Evolutionary conservation across 2,329 filamentous ascomycete genomes (phyloP), one percentile per base, ranked within the genome.

Genomic region (Penicillium sp.): DNA sequence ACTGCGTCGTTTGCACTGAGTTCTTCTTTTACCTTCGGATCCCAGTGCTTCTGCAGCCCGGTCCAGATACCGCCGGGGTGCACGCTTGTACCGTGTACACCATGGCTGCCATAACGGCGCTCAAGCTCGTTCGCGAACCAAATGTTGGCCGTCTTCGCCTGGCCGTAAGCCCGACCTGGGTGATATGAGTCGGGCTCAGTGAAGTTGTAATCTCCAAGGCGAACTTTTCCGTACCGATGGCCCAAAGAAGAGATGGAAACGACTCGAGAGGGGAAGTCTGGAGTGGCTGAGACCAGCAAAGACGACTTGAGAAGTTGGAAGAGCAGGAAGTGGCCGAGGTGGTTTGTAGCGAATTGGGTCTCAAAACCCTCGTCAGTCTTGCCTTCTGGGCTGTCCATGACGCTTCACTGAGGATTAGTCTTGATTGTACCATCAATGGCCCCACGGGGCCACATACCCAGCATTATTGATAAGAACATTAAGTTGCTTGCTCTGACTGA

Each of bases 311-410:
- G 67, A 1, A 81, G 71, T 24, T 79, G 69, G 53, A 80, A 78
- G 13, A 83, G 70, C 0, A 82, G 71, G 66, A 83, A 83, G 56
- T 82, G 78, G 8, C 68, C 73, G 1, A 84, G 65, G 58, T 83
- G 75, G 61, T 83, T 82, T 6, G 73, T 76, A 30, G 74, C 80
- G 52, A 83, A 77, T 50, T 83, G 79, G 0, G 63, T 62, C 57
- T 84, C 80, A 56, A 75, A 75, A 22, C 77, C 78, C 54, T 81
- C 78, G 20, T 57, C 56, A 1, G 76, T 80, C 49, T 63, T 61
- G 60, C 63, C 44, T 46, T 71, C 54, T 14, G 73, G 65, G 35
- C 54, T 46, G n/a, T 68, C 68, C 66, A 80, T 77, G 39, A 82
- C 71, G 5, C n/a, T n/a, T n/a, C n/a, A n/a, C n/a, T n/a, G n/a